A percentile compares a stretch with the other conserved stretches of the same genome.
These are phyloP conservation scores for Jamesozyma piceae DNA, from an alignment of 805 yeast species.

Conservation along the genomic window DNA sequence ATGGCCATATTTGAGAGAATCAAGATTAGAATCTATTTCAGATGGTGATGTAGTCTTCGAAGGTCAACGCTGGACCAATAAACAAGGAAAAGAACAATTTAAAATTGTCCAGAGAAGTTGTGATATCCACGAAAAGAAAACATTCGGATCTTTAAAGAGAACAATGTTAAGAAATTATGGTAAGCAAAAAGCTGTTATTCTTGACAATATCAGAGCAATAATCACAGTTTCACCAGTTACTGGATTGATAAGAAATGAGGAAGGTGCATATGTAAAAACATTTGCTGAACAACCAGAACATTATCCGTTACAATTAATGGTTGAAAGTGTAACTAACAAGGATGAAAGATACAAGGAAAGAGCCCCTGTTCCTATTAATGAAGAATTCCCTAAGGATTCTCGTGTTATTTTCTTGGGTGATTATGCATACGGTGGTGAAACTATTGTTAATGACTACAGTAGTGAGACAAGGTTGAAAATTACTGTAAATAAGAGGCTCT, in stretches of 20 bases:
- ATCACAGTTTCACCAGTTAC: slow-evolving; percentile 66
- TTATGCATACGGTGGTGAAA: slow-evolving; percentile 78
- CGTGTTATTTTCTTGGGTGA: slow-evolving; percentile 75
- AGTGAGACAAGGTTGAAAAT: slow-evolving; percentile 38
- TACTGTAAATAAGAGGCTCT: slow-evolving; percentile 43
- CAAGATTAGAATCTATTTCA: slow-evolving; percentile 52
- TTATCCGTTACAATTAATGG: slow-evolving; percentile 74
- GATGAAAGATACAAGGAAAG: slow-evolving; percentile 68
- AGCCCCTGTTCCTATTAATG: slow-evolving; percentile 65
- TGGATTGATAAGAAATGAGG: slow-evolving; percentile 59
- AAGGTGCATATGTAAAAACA: slow-evolving; percentile 75
- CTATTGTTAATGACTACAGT: slow-evolving; percentile 53
- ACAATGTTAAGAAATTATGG: slow-evolving; percentile 37
- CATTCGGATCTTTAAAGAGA: slow-evolving; percentile 36
- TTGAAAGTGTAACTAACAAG: slow-evolving; percentile 59
- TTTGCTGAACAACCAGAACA: slow-evolving; percentile 43
- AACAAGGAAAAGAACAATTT: slow-evolving; percentile 18
- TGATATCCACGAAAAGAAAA: slow-evolving; percentile 39
- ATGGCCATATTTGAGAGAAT: slow-evolving; percentile 89
- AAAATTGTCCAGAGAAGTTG: slow-evolving; percentile 33
- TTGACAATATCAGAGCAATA: slow-evolving; percentile 46
- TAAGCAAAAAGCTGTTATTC: slow-evolving; percentile 50
- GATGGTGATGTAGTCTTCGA: slow-evolving; percentile 45
- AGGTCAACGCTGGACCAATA: slow-evolving; percentile 7
- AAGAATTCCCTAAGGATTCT: slow-evolving; percentile 70